These are phyloP conservation scores for Leccinum boreale DNA, from an alignment of 768 basidiomycete genomes.

Conservation along the genomic window DNA sequence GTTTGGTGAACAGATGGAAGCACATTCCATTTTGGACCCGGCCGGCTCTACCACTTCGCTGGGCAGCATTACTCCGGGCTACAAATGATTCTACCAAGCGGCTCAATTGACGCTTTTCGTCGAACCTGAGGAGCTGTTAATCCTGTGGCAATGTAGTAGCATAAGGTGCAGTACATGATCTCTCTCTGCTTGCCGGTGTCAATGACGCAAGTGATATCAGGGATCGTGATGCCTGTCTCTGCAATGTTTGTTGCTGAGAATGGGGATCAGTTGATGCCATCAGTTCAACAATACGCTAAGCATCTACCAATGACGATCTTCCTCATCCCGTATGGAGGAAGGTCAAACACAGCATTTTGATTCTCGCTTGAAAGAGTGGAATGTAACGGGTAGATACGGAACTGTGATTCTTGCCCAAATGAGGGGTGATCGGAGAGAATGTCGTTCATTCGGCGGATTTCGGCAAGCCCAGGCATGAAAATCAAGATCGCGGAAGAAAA, in stretches of 20 bases:
- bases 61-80: constrained; percentile 87
- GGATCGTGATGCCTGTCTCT: constrained; percentile 98
- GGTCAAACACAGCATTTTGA: constrained; percentile 87
- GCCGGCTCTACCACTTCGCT: constrained; percentile 86
- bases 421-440: constrained; percentile 67
- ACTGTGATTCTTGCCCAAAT: constrained; percentile 63
- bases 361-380: constrained; percentile 91
- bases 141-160: not conserved
- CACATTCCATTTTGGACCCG: constrained; percentile 87
- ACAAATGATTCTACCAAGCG: constrained; percentile 89
- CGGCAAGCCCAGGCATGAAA: constrained; percentile 93
- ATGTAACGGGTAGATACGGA: constrained; percentile 83
- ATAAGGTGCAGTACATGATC: constrained; percentile 59
- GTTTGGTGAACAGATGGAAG: constrained; percentile 93
- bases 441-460: constrained; percentile 88
- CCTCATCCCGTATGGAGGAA: constrained; percentile 72
- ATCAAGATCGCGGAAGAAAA: constrained; percentile 83
- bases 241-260: constrained; percentile 81
- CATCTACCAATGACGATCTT: constrained; percentile 91
- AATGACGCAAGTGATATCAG: constrained; percentile 95
- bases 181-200: constrained; percentile 93
- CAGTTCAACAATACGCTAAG: not conserved
- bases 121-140: constrained; percentile 54
- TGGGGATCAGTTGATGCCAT: not conserved
- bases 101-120: constrained; percentile 95